phyloP scores from a whole-genome alignment of 2,329 filamentous ascomycete genomes.

The Teratosphaeria nubilosa region DNA sequence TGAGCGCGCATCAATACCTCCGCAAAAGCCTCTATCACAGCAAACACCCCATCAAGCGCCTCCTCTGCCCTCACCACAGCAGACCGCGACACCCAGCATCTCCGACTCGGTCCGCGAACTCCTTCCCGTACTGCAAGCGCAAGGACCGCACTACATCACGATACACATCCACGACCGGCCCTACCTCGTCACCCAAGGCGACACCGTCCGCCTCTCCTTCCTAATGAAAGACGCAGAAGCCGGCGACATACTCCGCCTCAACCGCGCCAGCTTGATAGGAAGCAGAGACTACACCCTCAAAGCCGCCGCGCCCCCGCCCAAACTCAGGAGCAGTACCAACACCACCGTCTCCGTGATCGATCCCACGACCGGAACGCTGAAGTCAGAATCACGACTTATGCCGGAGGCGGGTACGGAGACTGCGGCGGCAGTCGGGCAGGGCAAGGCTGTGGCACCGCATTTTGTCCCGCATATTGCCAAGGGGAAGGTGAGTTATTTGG shows the following conservation, averaged over 20 bases:
- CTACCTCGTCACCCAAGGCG: constrained; percentile 60
- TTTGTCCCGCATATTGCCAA: constrained; percentile 31
- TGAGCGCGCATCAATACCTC: neutral
- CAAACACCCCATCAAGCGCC: constrained; percentile 8
- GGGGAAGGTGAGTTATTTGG: constrained; percentile 49
- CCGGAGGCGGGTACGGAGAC: constrained; percentile 19
- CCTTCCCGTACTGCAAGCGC: constrained; percentile 61
- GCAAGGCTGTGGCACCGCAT: constrained; percentile 15
- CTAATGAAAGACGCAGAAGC: constrained; percentile 44
- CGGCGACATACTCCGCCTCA: constrained; percentile 78
- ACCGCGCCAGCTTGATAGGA: constrained; percentile 72
- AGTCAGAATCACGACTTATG: constrained; percentile 16
- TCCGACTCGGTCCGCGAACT: constrained; percentile 50
- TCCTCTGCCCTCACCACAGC: constrained; percentile 6
- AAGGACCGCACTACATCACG: constrained; percentile 68
- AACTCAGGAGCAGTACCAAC: constrained; percentile 19
- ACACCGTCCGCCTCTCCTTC: constrained; percentile 41
- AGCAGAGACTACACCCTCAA: constrained; percentile 85
- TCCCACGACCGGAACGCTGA: constrained; percentile 16
- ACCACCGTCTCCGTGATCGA: constrained; percentile 15
- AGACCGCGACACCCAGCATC: constrained; percentile 31
- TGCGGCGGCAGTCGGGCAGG: constrained; percentile 14
- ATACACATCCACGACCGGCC: constrained; percentile 69
- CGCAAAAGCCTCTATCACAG: neutral
- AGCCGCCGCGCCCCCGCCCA: constrained; percentile 47